Evolutionary conservation across 345 rosid genomes (phyloP).

Genomic region (Erodium maritimum): DNA sequence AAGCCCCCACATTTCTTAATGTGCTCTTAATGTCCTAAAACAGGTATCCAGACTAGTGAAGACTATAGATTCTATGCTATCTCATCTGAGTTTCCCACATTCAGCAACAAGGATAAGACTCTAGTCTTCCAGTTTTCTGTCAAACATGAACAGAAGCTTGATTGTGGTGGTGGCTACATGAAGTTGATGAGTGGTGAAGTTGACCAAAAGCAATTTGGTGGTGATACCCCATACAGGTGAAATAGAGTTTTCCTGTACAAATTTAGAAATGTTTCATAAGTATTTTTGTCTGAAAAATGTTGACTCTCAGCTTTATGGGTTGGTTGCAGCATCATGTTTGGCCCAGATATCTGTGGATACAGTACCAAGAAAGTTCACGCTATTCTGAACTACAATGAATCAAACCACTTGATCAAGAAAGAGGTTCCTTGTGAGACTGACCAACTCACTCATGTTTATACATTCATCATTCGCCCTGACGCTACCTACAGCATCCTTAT

Average conservation of each 20-base stretch:
- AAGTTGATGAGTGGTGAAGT: constrained; percentile 78
- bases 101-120: constrained; percentile 85
- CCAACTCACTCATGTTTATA: constrained; percentile 90
- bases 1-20: not conserved
- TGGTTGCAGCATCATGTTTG: constrained; percentile 90
- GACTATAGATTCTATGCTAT: constrained; percentile 96
- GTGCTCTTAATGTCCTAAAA: constrained; percentile 1
- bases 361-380: constrained; percentile 98
- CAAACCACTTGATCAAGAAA: constrained; percentile 90
- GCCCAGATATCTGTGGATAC: constrained; percentile 96
- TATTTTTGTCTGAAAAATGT: not conserved
- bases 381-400: constrained; percentile 66
- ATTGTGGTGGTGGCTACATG: constrained; percentile 99
- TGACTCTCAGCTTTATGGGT: not conserved
- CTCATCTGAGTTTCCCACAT: constrained; percentile 83
- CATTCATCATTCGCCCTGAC: constrained; percentile 83
- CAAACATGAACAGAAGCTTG: constrained; percentile 99
- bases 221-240: constrained; percentile 91
- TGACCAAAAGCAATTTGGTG: constrained; percentile 97
- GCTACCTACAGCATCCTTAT: constrained; percentile 86
- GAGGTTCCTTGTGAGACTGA: constrained; percentile 98
- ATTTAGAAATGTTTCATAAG: not conserved
- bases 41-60: constrained; percentile 96
- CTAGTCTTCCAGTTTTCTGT: constrained; percentile 93
- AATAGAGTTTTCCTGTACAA: not conserved